Base-by-base conservation (phyloP, 108 stramenopile species). In the Nannochloropsis salina region DNA sequence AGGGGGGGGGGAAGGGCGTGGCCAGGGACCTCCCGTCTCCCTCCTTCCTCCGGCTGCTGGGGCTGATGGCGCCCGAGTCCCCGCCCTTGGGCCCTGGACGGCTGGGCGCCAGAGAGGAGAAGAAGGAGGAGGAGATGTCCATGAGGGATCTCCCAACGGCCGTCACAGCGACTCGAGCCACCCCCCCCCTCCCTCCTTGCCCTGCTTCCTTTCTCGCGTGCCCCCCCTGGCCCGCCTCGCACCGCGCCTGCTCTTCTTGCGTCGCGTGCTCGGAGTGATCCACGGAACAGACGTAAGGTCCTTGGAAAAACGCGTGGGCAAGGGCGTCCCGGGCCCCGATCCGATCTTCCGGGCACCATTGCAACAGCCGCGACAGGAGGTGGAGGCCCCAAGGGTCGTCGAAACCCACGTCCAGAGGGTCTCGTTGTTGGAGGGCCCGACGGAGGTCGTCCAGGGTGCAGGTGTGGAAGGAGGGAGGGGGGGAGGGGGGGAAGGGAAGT, bases 301-400 rank as follows among this genome's bases (percentile, higher is more conserved):
- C 91, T 15, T n/a, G 18, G 41, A 91, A 91, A 22, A 89, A 91
- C 9, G 91, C 88, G 45, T 91, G 91, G 41, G 44, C 80, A 42
- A 91, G 86, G 15, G 91, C 91, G 2, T 91, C 91, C 44, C 42
- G 12, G 10, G 61, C 51, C 1, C 81, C 42, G 12, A 91, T 91
- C 9, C 91, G 86, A 21, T 90, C 74, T 12, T 47, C 41, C 1
- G 91, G 90, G 42, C 91, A 80, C 88, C 88, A 91, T 8, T 88
- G 85, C 74, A 91, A 86, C 41, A 91, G 88, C 11, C 83, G 79
- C 44, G 44, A 83, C 43, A 91, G 83, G 41, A 91, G 84, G 41
- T 91, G 88, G 45, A 91, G 86, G 22, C 90, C 91, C 80, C 85
- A 90, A 44, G 86, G 44, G 22, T 90, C 87, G n/a, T 87, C 81